Conservation (phyloP, 2,329 filamentous ascomycete genomes). For the Phaeophleospora eucalypticola region DNA sequence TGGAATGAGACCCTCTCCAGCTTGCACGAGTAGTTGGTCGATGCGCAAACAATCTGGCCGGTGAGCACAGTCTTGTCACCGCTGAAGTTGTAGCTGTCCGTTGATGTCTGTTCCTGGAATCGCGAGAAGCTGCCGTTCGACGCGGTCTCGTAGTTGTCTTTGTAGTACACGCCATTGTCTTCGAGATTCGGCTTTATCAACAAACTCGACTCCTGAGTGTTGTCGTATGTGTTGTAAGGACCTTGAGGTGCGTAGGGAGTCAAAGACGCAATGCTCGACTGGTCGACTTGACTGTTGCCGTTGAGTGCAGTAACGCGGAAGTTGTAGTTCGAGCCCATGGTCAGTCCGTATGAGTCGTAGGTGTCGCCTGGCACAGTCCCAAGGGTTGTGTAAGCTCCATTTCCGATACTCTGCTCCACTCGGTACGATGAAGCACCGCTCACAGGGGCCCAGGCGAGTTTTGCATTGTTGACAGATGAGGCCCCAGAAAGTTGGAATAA, state of each 20-base stretch:
- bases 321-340: conserved; percentile 3
- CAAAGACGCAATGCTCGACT: conserved; percentile 7
- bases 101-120: conserved; percentile 20
- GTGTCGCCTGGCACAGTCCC: conserved; percentile 12
- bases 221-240: conserved; percentile 18
- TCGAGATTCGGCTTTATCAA: conserved; percentile 14
- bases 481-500: conserved; percentile 17
- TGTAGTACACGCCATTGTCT: conserved; percentile 19
- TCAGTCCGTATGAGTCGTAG: conserved; percentile 15
- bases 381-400: conserved; percentile 9
- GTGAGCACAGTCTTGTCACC: conserved; percentile 17
- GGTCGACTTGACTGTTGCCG: conserved; percentile 10
- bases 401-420: conserved; percentile 9
- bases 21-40: conserved; percentile 13
- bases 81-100: conserved; percentile 18
- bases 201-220: conserved; percentile 8
- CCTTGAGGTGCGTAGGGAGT: conserved; percentile 8
- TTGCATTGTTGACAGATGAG: conserved; percentile 16
- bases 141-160: conserved; percentile 18
- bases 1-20: conserved; percentile 17
- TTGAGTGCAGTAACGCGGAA: conserved; percentile 15
- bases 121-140: conserved; percentile 14
- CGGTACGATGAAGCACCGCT: conserved; percentile 13
- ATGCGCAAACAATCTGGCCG: conserved; percentile 2
- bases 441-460: conserved; percentile 14